Evolutionary conservation across 257 asterid genomes (phyloP), one percentile per base, ranked within the genome.

Genomic region (Euphrasia confusa): DNA sequence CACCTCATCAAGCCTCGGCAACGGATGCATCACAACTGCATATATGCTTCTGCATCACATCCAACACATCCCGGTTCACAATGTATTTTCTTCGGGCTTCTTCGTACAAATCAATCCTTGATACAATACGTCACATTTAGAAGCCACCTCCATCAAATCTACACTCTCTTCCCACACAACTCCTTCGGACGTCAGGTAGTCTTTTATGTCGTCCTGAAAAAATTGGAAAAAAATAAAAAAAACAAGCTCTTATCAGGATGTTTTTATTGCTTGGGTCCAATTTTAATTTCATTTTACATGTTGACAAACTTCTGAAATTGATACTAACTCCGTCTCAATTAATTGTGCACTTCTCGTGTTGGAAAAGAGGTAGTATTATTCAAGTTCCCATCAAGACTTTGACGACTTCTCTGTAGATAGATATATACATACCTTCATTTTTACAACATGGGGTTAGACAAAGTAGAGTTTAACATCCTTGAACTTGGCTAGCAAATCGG

Each of bases 1-100:
- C 50, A 88, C 95, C 96, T 93, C 99, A 54, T 93, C 95, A 28
- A 87, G 99, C 73, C 99, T 77, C 54, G 99, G 99, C 30, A 92
- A 75, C 63, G 97, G 99, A 74, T 92, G 97, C 96, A 89, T 87
- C 65, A 86, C 82, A 8, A 92, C 91, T 5, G 99, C 95, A 53
- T 21, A 21, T 21, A 21, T 92, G 99, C 75, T 80, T 84, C 80
- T 81, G 95, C 94, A 92, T 86, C 52, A 80, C 89, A 67, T 70
- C 60, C 65, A 87, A 60, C 54, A 89, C 85, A 45, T 62, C 60
- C 59, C 56, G 63, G 63, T 87, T 75, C 42, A 92, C 87, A 6
- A 89, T 86, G 81, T 89, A 89, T 80, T 81, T 92, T 42, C 96
- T 96, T 68, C 96, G 80, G 69, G 97, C 97, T 76, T 63, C 83